phyloP scores from a whole-genome alignment of 208 protist species.

The Trichomonas vaginalis region DNA sequence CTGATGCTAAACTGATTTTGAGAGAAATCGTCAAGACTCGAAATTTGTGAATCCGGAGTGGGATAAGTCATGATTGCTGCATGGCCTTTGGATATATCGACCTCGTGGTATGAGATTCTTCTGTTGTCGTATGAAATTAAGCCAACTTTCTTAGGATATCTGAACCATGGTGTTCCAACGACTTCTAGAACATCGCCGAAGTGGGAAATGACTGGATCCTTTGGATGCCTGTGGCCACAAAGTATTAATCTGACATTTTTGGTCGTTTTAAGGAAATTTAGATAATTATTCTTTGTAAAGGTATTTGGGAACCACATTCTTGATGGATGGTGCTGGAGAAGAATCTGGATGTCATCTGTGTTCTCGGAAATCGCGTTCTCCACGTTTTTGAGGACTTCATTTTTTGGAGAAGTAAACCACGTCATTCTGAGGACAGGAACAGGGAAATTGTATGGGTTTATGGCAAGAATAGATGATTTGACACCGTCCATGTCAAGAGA shows the following conservation, averaged over 20 bases:
- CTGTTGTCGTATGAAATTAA: neutral
- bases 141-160: neutral
- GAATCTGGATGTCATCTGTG: neutral
- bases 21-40: neutral
- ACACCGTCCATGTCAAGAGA: neutral
- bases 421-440: neutral
- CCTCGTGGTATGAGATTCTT: neutral
- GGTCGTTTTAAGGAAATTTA: neutral
- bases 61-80: neutral
- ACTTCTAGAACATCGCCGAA: neutral
- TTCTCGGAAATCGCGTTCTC: neutral
- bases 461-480: neutral
- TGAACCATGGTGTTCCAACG: neutral
- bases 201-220: neutral
- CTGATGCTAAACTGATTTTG: neutral
- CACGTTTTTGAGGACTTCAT: neutral
- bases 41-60: neutral
- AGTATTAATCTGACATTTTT: neutral
- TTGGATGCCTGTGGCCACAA: neutral
- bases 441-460: neutral
- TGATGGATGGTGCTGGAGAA: neutral
- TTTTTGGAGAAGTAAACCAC: neutral
- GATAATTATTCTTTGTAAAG: too few relatives aligned
- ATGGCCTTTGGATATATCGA: neutral
- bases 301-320: neutral